Evolutionary conservation across 2,329 filamentous ascomycete species (phyloP).

Genomic region (Westerdykella aurantiaca): DNA sequence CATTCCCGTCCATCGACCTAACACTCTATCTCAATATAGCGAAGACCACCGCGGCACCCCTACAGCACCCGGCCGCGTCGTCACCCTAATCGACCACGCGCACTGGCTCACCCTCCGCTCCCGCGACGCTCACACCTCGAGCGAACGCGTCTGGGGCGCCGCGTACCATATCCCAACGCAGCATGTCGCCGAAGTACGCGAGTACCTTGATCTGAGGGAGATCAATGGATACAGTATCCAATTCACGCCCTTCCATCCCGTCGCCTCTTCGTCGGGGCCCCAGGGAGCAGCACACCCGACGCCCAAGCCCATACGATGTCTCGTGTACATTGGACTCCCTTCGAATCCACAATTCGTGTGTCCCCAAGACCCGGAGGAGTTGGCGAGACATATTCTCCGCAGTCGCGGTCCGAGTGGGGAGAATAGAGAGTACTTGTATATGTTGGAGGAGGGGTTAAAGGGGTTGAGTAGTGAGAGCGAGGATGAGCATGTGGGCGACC

Average conservation of each 20-base stretch:
- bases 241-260: slow-evolving; percentile 74
- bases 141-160: slow-evolving; percentile 75
- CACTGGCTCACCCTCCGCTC: slow-evolving; percentile 55
- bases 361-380: slow-evolving; percentile 67
- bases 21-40: slow-evolving; percentile 44
- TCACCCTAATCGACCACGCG: slow-evolving; percentile 78
- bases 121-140: slow-evolving; percentile 40
- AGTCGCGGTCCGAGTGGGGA: slow-evolving; percentile 79
- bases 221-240: slow-evolving; percentile 97
- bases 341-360: slow-evolving; percentile 89
- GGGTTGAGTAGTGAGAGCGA: slow-evolving; percentile 68
- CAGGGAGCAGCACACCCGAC: slow-evolving; percentile 1
- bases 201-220: slow-evolving; percentile 91
- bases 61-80: slow-evolving; percentile 79
- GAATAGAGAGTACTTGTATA: slow-evolving; percentile 84
- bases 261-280: slow-evolving; percentile 19
- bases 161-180: slow-evolving; percentile 76
- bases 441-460: slow-evolving; percentile 68
- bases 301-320: slow-evolving; percentile 40
- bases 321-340: slow-evolving; percentile 93
- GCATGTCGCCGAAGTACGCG: slow-evolving; percentile 72
- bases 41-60: slow-evolving; percentile 93
- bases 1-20: neutral
- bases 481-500: slow-evolving; percentile 78
- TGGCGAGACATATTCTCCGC: slow-evolving; percentile 74